Percentiles rank a stretch among this genome's conserved stretches.
Evolutionary conservation across 2,329 filamentous ascomycete species (phyloP).

Genomic region (Gyromitra esculenta): DNA sequence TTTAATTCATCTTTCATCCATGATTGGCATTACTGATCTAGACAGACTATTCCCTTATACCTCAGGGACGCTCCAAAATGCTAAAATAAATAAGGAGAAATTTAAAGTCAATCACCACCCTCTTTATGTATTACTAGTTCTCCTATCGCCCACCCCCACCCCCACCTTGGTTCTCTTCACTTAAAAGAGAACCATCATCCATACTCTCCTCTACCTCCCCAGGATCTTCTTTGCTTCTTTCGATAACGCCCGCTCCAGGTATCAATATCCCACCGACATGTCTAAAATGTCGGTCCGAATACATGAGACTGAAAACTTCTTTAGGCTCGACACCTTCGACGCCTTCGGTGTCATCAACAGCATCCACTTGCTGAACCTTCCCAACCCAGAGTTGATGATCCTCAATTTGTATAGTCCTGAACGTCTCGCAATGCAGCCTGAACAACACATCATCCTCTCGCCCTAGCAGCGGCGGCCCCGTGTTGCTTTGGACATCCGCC

Average conservation of each 20-base stretch:
- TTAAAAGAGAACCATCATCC: conserved; percentile 42
- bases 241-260: conserved; percentile 14
- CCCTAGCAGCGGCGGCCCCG: conserved; percentile 42
- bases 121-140: not conserved
- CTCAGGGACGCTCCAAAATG: conserved; percentile 12
- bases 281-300: conserved; percentile 52
- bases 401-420: conserved; percentile 46
- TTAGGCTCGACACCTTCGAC: conserved; percentile 12
- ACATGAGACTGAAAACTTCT: conserved; percentile 51
- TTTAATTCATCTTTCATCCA: not conserved
- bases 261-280: conserved; percentile 42
- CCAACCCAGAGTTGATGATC: conserved; percentile 55
- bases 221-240: conserved; percentile 2
- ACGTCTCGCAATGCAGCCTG: conserved; percentile 42
- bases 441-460: conserved; percentile 51
- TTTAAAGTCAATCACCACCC: not conserved
- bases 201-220: conserved; percentile 38
- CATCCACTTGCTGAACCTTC: conserved; percentile 48
- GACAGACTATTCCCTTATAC: not conserved
- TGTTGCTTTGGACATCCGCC: conserved; percentile 6
- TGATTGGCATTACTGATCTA: not conserved
- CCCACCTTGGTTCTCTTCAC: not conserved
- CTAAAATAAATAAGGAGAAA: not conserved
- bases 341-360: conserved; percentile 29
- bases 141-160: conserved; percentile 1